These are phyloP conservation scores for Botrytis porri DNA, from an alignment of 2,329 filamentous ascomycete species.

Conservation along the genomic window DNA sequence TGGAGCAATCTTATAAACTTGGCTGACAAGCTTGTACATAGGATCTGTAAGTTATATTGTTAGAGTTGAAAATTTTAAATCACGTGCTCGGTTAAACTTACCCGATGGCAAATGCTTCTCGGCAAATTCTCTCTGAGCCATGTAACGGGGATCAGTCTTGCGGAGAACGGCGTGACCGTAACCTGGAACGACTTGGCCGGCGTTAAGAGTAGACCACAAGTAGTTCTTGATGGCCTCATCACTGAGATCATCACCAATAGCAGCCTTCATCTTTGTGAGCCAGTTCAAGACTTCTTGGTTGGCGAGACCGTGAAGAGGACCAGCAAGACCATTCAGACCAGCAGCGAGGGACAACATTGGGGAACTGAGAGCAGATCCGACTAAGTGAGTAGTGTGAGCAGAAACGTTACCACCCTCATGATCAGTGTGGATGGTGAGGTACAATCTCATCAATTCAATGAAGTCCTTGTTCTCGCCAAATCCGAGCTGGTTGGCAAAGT, in stretches of 20 bases:
- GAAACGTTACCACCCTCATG: conserved; percentile 99
- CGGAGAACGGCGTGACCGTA: conserved; percentile 99
- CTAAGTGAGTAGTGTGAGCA: conserved; percentile 97
- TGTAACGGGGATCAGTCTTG: conserved; percentile 99
- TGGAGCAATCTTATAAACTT: conserved; percentile 99
- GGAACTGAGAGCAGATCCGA: conserved; percentile 93
- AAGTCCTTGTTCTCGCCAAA: conserved; percentile 96
- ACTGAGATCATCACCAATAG: conserved; percentile 88
- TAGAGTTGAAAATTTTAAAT: neutral
- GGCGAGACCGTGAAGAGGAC: conserved; percentile 96
- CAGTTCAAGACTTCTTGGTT: conserved; percentile 99
- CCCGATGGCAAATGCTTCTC: conserved; percentile 27
- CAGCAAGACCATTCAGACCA: conserved; percentile 96
- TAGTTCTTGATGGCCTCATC: conserved; percentile 98
- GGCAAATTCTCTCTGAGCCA: conserved; percentile 95
- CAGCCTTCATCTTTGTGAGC: conserved; percentile 98
- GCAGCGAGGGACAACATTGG: conserved; percentile 95
- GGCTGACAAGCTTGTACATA: conserved; percentile 99
- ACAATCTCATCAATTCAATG: conserved; percentile 95
- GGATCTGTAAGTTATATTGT: conserved; percentile 83
- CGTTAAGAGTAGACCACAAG: conserved; percentile 96
- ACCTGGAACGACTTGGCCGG: conserved; percentile 92
- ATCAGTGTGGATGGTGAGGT: conserved; percentile 99
- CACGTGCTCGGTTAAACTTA: neutral
- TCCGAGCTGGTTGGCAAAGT: conserved; percentile 99